Base-by-base conservation (phyloP, 768 basidiomycete species). In the Rhodotorula kratochvilovae region DNA sequence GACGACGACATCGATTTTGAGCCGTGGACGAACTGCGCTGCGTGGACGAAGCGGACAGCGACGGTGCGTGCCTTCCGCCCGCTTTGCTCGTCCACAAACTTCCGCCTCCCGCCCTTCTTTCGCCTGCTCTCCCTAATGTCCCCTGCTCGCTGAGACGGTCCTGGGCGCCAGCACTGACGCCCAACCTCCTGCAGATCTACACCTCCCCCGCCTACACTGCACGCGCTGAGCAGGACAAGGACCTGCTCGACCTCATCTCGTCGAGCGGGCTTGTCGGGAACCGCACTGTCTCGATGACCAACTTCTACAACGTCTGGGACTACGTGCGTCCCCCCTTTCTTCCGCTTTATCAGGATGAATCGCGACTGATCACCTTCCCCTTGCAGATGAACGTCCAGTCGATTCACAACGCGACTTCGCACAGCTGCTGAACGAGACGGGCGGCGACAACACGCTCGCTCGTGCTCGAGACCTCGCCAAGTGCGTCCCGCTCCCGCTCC, bases 321-420 rank as follows among this genome's bases (percentile, higher is more conserved):
- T 75, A 59, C 31, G 68, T 70, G 39, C 19, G 66, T 23, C 25
- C 25, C 2, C 50, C 16, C 31, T 27, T 25, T 10, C 31, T 29
- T 5, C 15, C 10, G 27, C 29, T 7, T 16, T 27, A 58, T 21
- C 15, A 35, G 2, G 35, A 3, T 1, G 3, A 19, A 36, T 2
- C 15, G 25, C 23, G 13, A 5, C 48, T 43, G 5, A 56, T 21
- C 53, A 63, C 59, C 61, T 61, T 42, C 12, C 33, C 54, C 73
- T 90, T 89, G 83, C 92, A 85, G 81, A 82, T 92, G 78, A 87
- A 87, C 82, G 85, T 89, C 27, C 83, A 91, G 79, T 83, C 89
- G 74, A 84, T 83, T 61, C 89, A 94, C 84, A 92, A 93, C 85
- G 86, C 86, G 82, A 88, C 88, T 92, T 87, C 73, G 87, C 88